Conservation (phyloP, 2,329 filamentous ascomycete species). For the Ceratocystis albifundus region DNA sequence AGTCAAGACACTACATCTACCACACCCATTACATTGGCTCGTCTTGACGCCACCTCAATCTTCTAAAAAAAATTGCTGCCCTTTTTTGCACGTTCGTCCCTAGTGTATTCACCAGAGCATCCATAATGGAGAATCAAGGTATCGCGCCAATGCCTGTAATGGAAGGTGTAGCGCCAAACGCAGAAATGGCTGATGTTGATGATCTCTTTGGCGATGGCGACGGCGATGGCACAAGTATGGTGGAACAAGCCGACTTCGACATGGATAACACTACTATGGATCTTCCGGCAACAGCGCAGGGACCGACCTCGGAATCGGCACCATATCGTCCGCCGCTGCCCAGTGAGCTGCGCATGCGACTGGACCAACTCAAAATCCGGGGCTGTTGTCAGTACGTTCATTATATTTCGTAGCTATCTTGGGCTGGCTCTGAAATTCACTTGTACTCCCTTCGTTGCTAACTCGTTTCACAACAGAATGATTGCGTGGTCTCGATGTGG, state of each 20-base stretch:
- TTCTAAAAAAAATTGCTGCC: background rate
- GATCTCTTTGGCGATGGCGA: slow-evolving; percentile 59
- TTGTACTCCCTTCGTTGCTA: slow-evolving; percentile 10
- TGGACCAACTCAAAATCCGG: slow-evolving; percentile 63
- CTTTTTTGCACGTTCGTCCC: background rate
- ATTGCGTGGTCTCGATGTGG: slow-evolving; percentile 83
- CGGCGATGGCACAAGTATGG: slow-evolving; percentile 6
- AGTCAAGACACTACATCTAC: too few species aligned
- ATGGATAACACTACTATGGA: slow-evolving; percentile 44
- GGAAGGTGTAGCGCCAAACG: slow-evolving; percentile 32
- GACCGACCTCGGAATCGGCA: slow-evolving; percentile 27
- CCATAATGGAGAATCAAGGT: slow-evolving; percentile 22
- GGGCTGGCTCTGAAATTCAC: background rate
- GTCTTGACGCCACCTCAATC: background rate
- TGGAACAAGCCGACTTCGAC: slow-evolving; percentile 17
- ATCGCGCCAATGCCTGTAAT: slow-evolving; percentile 11
- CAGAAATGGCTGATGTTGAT: slow-evolving; percentile 50
- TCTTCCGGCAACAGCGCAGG: slow-evolving; percentile 30
- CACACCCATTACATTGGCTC: background rate
- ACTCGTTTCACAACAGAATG: slow-evolving; percentile 41
- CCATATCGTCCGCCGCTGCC: slow-evolving; percentile 38
- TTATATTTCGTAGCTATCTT: background rate
- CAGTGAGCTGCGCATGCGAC: slow-evolving; percentile 57
- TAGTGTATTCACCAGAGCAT: background rate
- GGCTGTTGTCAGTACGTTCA: slow-evolving; percentile 68